A percentile compares a stretch with the other conserved stretches of the same genome.
phyloP scores from a whole-genome alignment of 1,284 basidiomycete species.

The Schizophyllum commune region DNA sequence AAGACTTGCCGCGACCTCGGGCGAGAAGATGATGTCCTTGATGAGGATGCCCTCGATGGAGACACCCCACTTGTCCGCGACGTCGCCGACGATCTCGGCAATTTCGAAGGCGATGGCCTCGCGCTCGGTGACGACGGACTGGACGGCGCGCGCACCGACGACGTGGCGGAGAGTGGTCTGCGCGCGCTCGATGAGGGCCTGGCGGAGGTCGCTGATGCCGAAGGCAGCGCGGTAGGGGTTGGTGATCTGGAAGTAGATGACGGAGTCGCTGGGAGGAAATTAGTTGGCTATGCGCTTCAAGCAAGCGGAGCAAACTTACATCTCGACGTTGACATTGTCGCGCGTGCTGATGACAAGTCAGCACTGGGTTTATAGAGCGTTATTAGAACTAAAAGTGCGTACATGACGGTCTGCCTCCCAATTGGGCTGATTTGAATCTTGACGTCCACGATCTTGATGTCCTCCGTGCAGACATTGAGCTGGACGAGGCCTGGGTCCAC shows the following conservation, averaged over 20 bases:
- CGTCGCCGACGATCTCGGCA: slow-evolving; percentile 86
- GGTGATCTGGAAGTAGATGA: slow-evolving; percentile 87
- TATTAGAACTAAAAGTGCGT: no score
- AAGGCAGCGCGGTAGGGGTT: slow-evolving; percentile 89
- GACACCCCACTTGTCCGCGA: slow-evolving; percentile 92
- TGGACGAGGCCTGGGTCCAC: slow-evolving; percentile 91
- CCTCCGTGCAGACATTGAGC: slow-evolving; percentile 91
- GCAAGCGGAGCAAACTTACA: slow-evolving; percentile 35
- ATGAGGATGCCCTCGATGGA: slow-evolving; percentile 92
- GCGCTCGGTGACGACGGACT: slow-evolving; percentile 85
- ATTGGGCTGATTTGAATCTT: slow-evolving; percentile 90
- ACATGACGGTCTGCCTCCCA: slow-evolving; percentile 81
- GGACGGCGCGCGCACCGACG: slow-evolving; percentile 83
- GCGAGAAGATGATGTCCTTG: slow-evolving; percentile 90
- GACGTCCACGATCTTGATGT: slow-evolving; percentile 81
- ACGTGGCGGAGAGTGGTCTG: slow-evolving; percentile 96
- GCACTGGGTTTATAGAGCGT: no score
- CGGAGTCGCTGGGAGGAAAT: slow-evolving; percentile 58
- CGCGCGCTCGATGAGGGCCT: slow-evolving; percentile 87
- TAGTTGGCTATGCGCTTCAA: slow-evolving; percentile 5
- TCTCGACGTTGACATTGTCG: slow-evolving; percentile 87
- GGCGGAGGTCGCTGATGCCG: slow-evolving; percentile 84
- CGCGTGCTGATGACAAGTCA: slow-evolving; percentile 40
- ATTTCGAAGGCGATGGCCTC: slow-evolving; percentile 96
- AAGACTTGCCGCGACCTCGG: slow-evolving; percentile 84